phyloP scores from a whole-genome alignment of 2,329 filamentous ascomycete genomes.

The Sarocladium brachiariae region DNA sequence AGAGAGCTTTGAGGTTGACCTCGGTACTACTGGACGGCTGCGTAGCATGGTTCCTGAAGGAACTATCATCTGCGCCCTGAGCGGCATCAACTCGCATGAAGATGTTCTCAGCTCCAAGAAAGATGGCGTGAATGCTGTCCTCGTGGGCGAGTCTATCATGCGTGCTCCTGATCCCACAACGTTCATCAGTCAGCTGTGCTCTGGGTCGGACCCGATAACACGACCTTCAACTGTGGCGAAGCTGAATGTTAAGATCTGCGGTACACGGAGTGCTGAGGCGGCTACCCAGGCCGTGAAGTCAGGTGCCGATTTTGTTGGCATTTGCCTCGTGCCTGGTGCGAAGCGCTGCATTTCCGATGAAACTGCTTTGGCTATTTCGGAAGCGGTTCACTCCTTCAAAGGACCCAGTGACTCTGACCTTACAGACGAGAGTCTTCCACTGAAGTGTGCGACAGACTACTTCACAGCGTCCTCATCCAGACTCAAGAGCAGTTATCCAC shows the following conservation, averaged over 20 bases:
- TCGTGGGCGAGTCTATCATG: constrained; percentile 96
- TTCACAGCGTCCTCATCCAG: constrained; percentile 52
- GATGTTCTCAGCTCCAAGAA: constrained; percentile 84
- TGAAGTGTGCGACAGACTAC: constrained; percentile 52
- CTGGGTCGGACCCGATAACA: constrained; percentile 35
- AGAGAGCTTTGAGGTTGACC: constrained; percentile 92
- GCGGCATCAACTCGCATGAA: constrained; percentile 81
- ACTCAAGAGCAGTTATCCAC: constrained; percentile 52
- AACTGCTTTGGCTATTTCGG: constrained; percentile 72
- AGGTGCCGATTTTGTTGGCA: constrained; percentile 86
- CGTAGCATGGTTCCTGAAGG: constrained; percentile 79
- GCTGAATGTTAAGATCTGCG: constrained; percentile 88
- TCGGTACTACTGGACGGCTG: constrained; percentile 82
- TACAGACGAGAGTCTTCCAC: constrained; percentile 21
- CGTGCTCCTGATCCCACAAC: constrained; percentile 71
- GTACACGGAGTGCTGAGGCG: constrained; percentile 75
- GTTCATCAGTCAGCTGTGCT: constrained; percentile 81
- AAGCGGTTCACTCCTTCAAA: constrained; percentile 65
- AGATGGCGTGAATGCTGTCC: constrained; percentile 84
- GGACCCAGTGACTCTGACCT: constrained; percentile 26
- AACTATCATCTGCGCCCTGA: constrained; percentile 87
- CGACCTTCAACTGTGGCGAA: constrained; percentile 25
- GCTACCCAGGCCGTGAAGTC: constrained; percentile 75
- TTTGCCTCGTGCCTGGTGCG: constrained; percentile 78
- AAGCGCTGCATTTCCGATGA: constrained; percentile 76